Base-by-base conservation (phyloP, 2,329 filamentous ascomycete species). In the Diaporthe citriasiana region DNA sequence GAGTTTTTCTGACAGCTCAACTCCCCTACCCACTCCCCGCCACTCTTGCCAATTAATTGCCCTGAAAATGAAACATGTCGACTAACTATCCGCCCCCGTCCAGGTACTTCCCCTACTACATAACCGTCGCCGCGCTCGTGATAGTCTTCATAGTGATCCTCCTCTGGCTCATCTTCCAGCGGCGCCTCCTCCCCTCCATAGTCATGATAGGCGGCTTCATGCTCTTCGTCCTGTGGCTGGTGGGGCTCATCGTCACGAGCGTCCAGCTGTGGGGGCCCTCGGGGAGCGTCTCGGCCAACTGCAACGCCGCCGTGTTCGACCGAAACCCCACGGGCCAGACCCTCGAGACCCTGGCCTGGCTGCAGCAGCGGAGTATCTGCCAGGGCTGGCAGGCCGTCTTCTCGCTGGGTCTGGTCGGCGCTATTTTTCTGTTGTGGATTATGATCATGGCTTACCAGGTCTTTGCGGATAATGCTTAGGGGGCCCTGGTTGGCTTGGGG, bases 81-180 rank as follows among this genome's bases (percentile, higher is more conserved):
- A 57, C 55, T 38, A 17, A 57, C 33, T 22, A 4, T 33, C 33
- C 33, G 2, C 13, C 4, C n/a, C 47, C n/a, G 22, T 22, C 12
- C 77, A 92, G 91, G 91, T 93, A 93, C 82, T 92, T 93, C 76
- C 85, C 91, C 12, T 93, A 93, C 85, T 90, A 87, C 81, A 88
- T 93, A 71, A 90, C 89, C 27, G 87, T 90, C 71, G 83, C 83
- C 35, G 79, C 85, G 27, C 88, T 95, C 33, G 88, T 89, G 2
- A 88, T 95, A 22, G 78, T 89, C 74, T 95, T 93, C 83, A 91
- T 96, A 74, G 80, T 90, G 73, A 82, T 91, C 3, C 87, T 93
- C 8, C 86, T 95, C 56, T 90, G 85, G 82, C 86, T 93, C 38
- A 92, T 93, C 77, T 87, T 87, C 72, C 86, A 89, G 74, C 87